These are phyloP conservation scores for Candida takata DNA, from an alignment of 805 yeast species.

Conservation along the genomic window DNA sequence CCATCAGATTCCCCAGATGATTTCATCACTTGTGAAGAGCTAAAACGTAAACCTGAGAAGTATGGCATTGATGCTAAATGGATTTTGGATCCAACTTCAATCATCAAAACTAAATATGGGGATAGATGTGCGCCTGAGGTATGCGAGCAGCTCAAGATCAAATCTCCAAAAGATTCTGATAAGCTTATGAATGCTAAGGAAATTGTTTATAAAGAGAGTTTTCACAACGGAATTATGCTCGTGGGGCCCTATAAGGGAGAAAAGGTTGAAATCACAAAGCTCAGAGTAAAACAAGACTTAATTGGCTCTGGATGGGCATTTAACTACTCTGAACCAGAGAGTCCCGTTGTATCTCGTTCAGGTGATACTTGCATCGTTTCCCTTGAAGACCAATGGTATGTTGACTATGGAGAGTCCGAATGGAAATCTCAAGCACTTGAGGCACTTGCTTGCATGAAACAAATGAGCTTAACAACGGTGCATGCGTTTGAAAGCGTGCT, in stretches of 20 bases:
- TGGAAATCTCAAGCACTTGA: conserved; percentile 83
- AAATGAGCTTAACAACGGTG: conserved; percentile 75
- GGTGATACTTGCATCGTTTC: conserved; percentile 97
- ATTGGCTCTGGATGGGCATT: conserved; percentile 75
- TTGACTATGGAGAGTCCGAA: conserved; percentile 89
- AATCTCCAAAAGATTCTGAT: conserved; percentile 86
- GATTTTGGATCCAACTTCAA: conserved; percentile 72
- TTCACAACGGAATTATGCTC: conserved; percentile 78
- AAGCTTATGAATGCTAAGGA: conserved; percentile 91
- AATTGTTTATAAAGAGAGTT: conserved; percentile 93
- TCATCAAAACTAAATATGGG: conserved; percentile 82
- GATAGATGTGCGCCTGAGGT: conserved; percentile 78
- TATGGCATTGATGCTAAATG: conserved; percentile 80
- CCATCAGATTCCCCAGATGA: conserved; percentile 99
- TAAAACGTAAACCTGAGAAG: conserved; percentile 84
- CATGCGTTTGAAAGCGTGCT: conserved; percentile 89
- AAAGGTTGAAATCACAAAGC: conserved; percentile 86
- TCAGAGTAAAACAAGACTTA: conserved; percentile 77
- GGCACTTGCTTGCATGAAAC: conserved; percentile 67
- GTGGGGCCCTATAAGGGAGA: conserved; percentile 82
- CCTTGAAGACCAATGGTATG: conserved; percentile 96
- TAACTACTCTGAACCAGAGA: conserved; percentile 92
- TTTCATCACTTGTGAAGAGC: conserved; percentile 76
- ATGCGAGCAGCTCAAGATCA: conserved; percentile 82
- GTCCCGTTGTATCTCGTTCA: conserved; percentile 82